Base-by-base conservation (phyloP, 345 rosid species). In the Populus davidiana region DNA sequence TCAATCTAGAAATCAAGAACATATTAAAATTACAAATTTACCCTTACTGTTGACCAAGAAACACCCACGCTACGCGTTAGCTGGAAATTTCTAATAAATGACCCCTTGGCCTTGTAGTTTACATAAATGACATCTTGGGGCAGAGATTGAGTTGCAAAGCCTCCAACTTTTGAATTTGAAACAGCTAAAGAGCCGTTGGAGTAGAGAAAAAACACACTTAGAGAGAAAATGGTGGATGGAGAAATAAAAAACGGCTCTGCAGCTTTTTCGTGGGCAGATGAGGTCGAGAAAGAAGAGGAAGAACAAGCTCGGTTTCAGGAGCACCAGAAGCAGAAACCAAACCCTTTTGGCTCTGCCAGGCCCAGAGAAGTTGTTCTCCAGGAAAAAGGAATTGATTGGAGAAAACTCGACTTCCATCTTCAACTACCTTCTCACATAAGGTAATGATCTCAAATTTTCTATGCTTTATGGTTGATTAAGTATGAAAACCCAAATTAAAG, bases 271-370 rank as follows among this genome's bases (percentile, higher is more conserved):
- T 81, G 81, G 85, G 85, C 81, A 17, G 81, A 77, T 68, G 85
- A 79, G 72, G 83, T 79, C 0, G 87, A 79, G 62, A 47, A 59
- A 72, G 85, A 79, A 67, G 80, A 62, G 66, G 83, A 70, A 59
- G 81, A 50, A 33, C 73, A 33, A 10, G 74, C 72, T 62, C 72
- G 33, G 67, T 33, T 36, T 13, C 69, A 56, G 49, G 6, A 5
- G 20, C 75, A 23, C 16, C 73, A 66, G 21, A 41, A 69, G 73
- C 78, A 47, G 74, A 84, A 81, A 43, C 77, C 78, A 56, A 66
- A 81, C 72, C 84, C 81, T 14, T 84, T 83, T 27, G 86, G 81
- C 35, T 81, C 76, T 31, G 84, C 84, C 12, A 69, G 82, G 61
- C 84, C 86, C 14, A 78, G 82, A 70, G 84, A 81, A 31, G 62